A percentile compares a stretch with the other conserved stretches of the same genome.
phyloP scores from a whole-genome alignment of 331 rosid genomes.

The Quercus phellos region DNA sequence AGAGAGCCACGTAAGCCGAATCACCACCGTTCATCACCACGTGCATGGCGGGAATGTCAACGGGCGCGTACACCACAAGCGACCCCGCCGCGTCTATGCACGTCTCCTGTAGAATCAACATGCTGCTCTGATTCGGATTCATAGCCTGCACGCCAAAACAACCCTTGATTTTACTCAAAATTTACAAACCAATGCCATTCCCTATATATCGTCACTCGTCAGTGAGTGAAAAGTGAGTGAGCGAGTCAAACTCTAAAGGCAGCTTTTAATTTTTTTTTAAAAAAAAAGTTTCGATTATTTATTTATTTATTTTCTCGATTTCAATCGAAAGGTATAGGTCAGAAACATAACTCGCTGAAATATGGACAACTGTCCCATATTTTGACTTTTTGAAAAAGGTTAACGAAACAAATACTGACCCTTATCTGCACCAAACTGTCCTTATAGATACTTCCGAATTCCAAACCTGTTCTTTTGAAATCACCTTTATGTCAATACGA shows the following conservation, averaged over 20 bases:
- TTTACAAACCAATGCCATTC: constrained; percentile 25
- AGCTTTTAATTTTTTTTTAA: neutral
- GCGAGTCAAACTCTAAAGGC: constrained; percentile 40
- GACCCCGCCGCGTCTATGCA: constrained; percentile 86
- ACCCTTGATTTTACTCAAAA: neutral
- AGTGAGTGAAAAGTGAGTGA: neutral
- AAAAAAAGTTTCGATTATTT: no score
- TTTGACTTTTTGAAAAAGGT: constrained; percentile 46
- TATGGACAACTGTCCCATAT: constrained; percentile 41
- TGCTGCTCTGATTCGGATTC: constrained; percentile 83
- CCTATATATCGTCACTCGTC: neutral
- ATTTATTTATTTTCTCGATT: neutral
- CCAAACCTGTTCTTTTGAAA: constrained; percentile 32
- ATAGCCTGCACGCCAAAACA: constrained; percentile 40
- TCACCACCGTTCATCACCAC: constrained; percentile 94
- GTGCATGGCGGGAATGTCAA: constrained; percentile 89
- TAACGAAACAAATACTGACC: constrained; percentile 21
- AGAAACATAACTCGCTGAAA: constrained; percentile 24
- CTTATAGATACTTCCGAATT: constrained; percentile 55
- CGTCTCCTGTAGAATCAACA: constrained; percentile 87
- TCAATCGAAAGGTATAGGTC: constrained; percentile 12
- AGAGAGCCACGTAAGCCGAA: constrained; percentile 82
- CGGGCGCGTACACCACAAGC: constrained; percentile 97
- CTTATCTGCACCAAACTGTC: constrained; percentile 30
- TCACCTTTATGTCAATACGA: constrained; percentile 14